Evolutionary conservation across 352 stramenopile species (phyloP), one percentile per base, ranked within the genome.

Genomic region (Thalassiosira livingstoniorum): DNA sequence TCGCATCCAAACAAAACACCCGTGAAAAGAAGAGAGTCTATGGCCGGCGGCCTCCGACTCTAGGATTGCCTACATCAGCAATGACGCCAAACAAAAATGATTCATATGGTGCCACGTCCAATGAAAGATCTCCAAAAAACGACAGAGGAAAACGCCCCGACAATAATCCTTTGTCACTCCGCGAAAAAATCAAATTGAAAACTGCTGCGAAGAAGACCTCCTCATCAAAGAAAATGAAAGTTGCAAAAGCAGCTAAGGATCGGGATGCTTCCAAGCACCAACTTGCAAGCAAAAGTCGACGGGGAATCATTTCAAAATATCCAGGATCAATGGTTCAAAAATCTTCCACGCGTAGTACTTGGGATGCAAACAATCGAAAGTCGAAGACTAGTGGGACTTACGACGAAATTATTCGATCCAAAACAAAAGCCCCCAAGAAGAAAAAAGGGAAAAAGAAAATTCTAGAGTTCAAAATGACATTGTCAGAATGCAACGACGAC

Each of bases 391-490:
- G 47, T 5, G 11, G 5, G 11, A 27, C 11, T 23, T 29, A 15
- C n/a, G 47, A n/a, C 7, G 21, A 23, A 29, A 27, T 10, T 58
- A 5, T n/a, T 7, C n/a, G 4, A 5, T 5, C 47, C 11, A 58
- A 23, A 58, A 58, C 42, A 7, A 75, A 65, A 75, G 53, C 25
- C 27, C 43, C 43, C n/a, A 57, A 34, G 42, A 75, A 66, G 31
- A 39, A 43, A 75, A 57, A 64, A 15, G 39, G 15, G n/a, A 31
- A 55, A 65, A 47, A 35, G 55, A 62, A 23, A 32, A n/a, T 34
- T 7, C 21, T 61, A 35, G 43, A 71, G 45, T 82, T 77, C 65
- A 25, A 65, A 60, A 76, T 82, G 75, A 82, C 62, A 35, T 34
- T 82, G 27, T 3, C 18, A 21, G 64, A 82, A 11, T 42, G 15